These are phyloP conservation scores for Amylostereum areolatum DNA, from an alignment of 1,284 basidiomycete genomes.

Conservation along the genomic window DNA sequence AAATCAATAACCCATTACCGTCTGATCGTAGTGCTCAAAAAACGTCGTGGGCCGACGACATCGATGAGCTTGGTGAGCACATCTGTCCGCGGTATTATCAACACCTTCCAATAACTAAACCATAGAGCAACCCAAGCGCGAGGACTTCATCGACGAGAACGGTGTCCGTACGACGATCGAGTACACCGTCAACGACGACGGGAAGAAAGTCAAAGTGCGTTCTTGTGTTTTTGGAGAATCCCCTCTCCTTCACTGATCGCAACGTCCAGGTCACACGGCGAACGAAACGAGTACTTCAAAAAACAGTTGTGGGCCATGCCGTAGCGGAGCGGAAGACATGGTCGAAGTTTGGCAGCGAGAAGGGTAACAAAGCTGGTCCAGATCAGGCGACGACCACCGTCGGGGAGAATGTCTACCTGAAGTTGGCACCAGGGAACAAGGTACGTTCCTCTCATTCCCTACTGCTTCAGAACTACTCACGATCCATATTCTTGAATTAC, in stretches of 20 bases:
- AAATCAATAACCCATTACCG: too few species aligned
- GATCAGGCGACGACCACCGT: slow-evolving; percentile 95
- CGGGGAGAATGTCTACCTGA: slow-evolving; percentile 86
- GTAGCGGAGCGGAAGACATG: slow-evolving; percentile 93
- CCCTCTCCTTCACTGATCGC: not conserved
- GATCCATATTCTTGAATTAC: too few species aligned
- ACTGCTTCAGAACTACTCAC: too few species aligned
- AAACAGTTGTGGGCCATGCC: slow-evolving; percentile 88
- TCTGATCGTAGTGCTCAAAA: slow-evolving; percentile 31
- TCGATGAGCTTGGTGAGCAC: slow-evolving; percentile 62
- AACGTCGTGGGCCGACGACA: slow-evolving; percentile 81
- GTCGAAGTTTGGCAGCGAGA: slow-evolving; percentile 94
- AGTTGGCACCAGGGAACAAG: slow-evolving; percentile 82
- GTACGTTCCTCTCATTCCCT: too few species aligned
- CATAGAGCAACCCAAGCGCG: slow-evolving; percentile 36
- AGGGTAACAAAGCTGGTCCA: slow-evolving; percentile 83
- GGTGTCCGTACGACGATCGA: slow-evolving; percentile 86
- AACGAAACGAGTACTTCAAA: slow-evolving; percentile 85
- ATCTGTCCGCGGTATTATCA: not conserved
- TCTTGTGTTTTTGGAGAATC: not conserved
- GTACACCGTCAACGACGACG: slow-evolving; percentile 85
- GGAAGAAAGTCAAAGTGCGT: slow-evolving; percentile 89
- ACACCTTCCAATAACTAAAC: not conserved
- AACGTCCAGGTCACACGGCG: slow-evolving; percentile 70
- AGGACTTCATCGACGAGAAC: slow-evolving; percentile 80